Evolutionary conservation across 331 rosid species (phyloP), one percentile per base, ranked within the genome.

Genomic region (Malus hybrid): DNA sequence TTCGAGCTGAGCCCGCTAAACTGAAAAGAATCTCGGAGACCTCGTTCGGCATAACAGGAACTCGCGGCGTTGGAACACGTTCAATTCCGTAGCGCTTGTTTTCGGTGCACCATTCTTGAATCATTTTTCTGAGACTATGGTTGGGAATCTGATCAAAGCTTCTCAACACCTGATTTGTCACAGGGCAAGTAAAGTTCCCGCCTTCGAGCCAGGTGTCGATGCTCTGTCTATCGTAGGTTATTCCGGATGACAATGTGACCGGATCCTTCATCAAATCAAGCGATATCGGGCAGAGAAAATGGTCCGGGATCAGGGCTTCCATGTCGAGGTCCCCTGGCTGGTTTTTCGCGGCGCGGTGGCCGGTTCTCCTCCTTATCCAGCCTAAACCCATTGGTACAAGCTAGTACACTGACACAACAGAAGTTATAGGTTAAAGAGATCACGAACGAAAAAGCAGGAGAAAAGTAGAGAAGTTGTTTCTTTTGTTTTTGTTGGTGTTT

Each of bases 181-280:
- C 89, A 0, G 97, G 97, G 73, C 97, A 91, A 0, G 85, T 88
- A 62, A 42, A 77, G 65, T 89, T 89, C 44, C 96, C 96, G 5
- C 83, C 90, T 46, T 83, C 85, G 12, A 91, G 81, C 97, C 97
- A 91, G 46, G 73, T 85, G 32, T 91, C 97, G 6, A 91, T 82
- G 69, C 76, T 82, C 13, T 85, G 89, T n/a, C 97, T 84, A 15
- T 91, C 97, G 20, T 87, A 89, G 10, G 95, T 91, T 7, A 89
- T 87, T 20, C 97, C 97, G 0, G 97, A 83, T 6, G 91, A 87
- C 32, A 91, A 81, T 77, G 97, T 89, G 27, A 91, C 93, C 12
- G 95, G 97, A 79, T 91, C 97, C 33, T 86, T 87, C 97, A 91
- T 91, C 74, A 89, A 55, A 34, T 91, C 97, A 2, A 89, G 85